Evolutionary conservation across 129 eudicot genomes (phyloP).

Genomic region (Heracleum sosnowskyi): DNA sequence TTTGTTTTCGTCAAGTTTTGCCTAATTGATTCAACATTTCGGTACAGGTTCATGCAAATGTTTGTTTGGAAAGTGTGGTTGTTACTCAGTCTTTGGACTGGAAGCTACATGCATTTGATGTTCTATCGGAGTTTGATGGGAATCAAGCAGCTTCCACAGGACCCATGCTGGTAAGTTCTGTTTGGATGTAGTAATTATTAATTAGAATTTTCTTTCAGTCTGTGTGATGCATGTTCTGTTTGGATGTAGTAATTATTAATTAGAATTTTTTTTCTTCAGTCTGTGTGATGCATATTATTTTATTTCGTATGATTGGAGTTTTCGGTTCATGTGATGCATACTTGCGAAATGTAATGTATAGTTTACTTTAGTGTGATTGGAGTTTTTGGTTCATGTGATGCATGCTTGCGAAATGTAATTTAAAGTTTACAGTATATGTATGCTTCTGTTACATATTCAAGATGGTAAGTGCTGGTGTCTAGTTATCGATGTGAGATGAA

Average conservation of each 20-base stretch:
- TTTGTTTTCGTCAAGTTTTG: background rate
- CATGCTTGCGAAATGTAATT: background rate
- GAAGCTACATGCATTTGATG: conserved; percentile 98
- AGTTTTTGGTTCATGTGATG: too few species aligned
- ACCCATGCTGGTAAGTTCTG: conserved; percentile 73
- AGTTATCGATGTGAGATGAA: background rate
- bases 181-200: conserved; percentile 9
- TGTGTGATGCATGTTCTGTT: too few species aligned
- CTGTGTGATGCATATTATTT: too few species aligned
- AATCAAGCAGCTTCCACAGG: conserved; percentile 61
- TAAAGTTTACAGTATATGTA: too few species aligned
- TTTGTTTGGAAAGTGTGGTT: conserved; percentile 95
- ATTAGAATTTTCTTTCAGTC: too few species aligned
- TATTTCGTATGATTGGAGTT: too few species aligned
- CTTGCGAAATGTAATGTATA: too few species aligned
- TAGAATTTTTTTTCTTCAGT: too few species aligned
- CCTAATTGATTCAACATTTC: conserved; percentile 4
- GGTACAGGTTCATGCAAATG: conserved; percentile 89
- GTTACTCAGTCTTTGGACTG: conserved; percentile 95
- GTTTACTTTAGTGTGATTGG: too few species aligned
- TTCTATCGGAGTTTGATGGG: conserved; percentile 87
- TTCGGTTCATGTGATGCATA: too few species aligned
- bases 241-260: conserved; percentile 3
- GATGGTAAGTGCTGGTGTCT: background rate
- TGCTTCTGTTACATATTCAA: background rate